Evolutionary conservation across 768 basidiomycete species (phyloP).

Genomic region (Macrolepiota fuliginosa): DNA sequence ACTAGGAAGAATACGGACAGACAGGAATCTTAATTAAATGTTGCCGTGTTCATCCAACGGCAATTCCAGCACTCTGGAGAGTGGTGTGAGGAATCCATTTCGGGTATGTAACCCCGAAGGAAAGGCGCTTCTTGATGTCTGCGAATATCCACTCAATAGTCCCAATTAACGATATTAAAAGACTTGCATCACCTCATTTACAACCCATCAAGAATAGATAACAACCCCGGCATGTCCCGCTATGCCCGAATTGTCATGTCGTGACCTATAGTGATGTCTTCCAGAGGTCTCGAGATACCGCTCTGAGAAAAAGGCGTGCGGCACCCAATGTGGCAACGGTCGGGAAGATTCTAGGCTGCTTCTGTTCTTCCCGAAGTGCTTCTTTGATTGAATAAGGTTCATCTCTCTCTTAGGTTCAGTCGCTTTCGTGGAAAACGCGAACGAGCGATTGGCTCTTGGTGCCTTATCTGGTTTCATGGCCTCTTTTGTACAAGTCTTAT

Average conservation of each 20-base stretch:
- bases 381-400: constrained; percentile 4
- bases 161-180: constrained; percentile 2
- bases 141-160: neutral
- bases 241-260: neutral
- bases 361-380: neutral
- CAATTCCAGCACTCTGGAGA: neutral
- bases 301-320: neutral
- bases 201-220: neutral
- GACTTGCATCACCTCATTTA: neutral
- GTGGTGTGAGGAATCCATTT: constrained; percentile 7
- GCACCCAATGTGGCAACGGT: neutral
- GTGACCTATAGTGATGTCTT: neutral
- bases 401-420: neutral
- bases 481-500: constrained; percentile 1
- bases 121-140: constrained; percentile 8
- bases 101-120: constrained; percentile 1
- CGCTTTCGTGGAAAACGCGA: neutral
- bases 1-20: neutral
- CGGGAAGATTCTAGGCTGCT: neutral
- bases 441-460: constrained; percentile 6
- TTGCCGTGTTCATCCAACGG: neutral
- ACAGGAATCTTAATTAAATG: neutral
- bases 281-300: neutral
- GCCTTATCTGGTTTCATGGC: constrained; percentile 9
- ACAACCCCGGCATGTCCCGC: neutral